Evolutionary conservation across 1,284 basidiomycete species (phyloP).

Genomic region (Ceratobasidium sp.): DNA sequence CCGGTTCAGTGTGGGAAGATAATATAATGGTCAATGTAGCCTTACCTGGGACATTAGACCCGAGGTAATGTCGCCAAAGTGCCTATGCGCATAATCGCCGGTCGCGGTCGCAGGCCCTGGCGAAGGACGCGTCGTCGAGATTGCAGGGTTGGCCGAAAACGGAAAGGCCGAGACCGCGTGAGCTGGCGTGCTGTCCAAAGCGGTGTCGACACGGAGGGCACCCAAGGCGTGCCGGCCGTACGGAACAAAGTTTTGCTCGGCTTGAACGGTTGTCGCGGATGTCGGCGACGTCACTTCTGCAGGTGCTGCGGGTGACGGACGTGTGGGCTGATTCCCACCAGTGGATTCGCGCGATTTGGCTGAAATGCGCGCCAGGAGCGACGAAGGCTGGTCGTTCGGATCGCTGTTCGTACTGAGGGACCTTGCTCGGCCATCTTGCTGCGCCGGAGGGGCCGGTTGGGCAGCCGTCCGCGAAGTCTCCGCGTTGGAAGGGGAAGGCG

Average conservation of each 20-base stretch:
- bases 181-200: slow-evolving; percentile 18
- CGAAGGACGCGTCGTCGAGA: slow-evolving; percentile 38
- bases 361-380: slow-evolving; percentile 74
- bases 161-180: slow-evolving; percentile 36
- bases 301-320: slow-evolving; percentile 7
- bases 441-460: slow-evolving; percentile 10
- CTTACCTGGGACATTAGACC: slow-evolving; percentile 38
- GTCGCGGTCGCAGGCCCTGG: slow-evolving; percentile 37
- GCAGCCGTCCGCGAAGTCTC: slow-evolving; percentile 5
- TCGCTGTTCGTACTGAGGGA: slow-evolving; percentile 77
- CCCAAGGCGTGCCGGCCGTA: slow-evolving; percentile 26
- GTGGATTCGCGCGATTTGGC: slow-evolving; percentile 53
- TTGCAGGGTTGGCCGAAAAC: slow-evolving; percentile 37
- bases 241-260: slow-evolving; percentile 35
- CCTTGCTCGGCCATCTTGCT: slow-evolving; percentile 63
- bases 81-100: slow-evolving; percentile 36
- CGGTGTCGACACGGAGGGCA: slow-evolving; percentile 26
- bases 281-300: slow-evolving; percentile 32
- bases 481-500: slow-evolving; percentile 47
- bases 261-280: slow-evolving; percentile 32
- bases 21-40: background rate
- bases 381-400: slow-evolving; percentile 65
- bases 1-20: background rate
- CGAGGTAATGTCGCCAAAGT: slow-evolving; percentile 35
- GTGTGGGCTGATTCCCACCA: slow-evolving; percentile 4